These are phyloP conservation scores for Rhizodiscina lignyota DNA, from an alignment of 495 filamentous ascomycete genomes.

Conservation along the genomic window DNA sequence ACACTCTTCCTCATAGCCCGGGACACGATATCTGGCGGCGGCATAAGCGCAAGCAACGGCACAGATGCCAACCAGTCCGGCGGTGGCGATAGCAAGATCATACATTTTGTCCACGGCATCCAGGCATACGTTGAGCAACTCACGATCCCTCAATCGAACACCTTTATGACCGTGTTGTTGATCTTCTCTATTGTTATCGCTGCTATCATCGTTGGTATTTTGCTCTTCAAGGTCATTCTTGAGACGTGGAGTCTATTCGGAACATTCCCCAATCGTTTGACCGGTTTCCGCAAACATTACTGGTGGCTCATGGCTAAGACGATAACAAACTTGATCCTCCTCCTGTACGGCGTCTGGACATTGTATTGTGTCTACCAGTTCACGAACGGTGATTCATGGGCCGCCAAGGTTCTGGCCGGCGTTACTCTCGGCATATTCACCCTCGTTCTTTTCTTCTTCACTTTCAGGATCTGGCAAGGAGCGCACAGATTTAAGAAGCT, in stretches of 20 bases:
- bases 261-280: slow-evolving; percentile 64
- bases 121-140: slow-evolving; percentile 62
- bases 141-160: slow-evolving; percentile 70
- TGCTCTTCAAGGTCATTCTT: slow-evolving; percentile 81
- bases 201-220: slow-evolving; percentile 67
- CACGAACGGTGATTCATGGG: slow-evolving; percentile 89
- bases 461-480: slow-evolving; percentile 60
- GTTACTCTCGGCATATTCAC: slow-evolving; percentile 73
- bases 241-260: slow-evolving; percentile 86
- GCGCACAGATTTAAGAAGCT: slow-evolving; percentile 55
- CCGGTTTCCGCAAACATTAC: slow-evolving; percentile 84
- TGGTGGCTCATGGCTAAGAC: slow-evolving; percentile 81
- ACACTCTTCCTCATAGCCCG: slow-evolving; percentile 31
- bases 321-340: slow-evolving; percentile 78
- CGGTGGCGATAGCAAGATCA: slow-evolving; percentile 23
- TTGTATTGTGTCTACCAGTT: slow-evolving; percentile 95
- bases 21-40: slow-evolving; percentile 23
- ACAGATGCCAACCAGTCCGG: slow-evolving; percentile 6
- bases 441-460: slow-evolving; percentile 58
- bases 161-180: slow-evolving; percentile 89
- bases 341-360: slow-evolving; percentile 90
- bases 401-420: slow-evolving; percentile 69
- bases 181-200: slow-evolving; percentile 79
- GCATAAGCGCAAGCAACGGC: slow-evolving; percentile 14
- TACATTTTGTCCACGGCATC: slow-evolving; percentile 46